Evolutionary conservation across 2,329 filamentous ascomycete species (phyloP), one percentile per base, ranked within the genome.

Genomic region (Incumbomyces lentus): DNA sequence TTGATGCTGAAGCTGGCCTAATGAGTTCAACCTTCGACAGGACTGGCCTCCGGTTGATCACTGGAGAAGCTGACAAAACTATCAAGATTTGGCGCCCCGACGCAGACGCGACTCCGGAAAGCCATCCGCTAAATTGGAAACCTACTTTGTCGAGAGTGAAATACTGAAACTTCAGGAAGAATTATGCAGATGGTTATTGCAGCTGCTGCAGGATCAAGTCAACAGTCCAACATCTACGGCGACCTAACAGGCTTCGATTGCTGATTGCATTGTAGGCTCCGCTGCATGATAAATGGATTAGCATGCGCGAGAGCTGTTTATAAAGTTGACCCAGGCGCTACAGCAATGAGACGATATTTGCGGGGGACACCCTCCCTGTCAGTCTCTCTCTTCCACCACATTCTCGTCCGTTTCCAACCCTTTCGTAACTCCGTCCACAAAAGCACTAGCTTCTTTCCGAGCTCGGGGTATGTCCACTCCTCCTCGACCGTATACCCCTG

Each of bases 71-170:
- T 5, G 92, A 98, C 64, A 98, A 98, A 75, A 95, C 89, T 0
- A 95, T 95, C 64, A 96, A 98, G 76, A 79, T 98, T 48, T 98
- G 92, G 92, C 93, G 89, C 65, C 84, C 83, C 56, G 92, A 98
- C 63, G 86, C 93, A 39, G 78, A 83, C 44, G 92, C 92, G 14
- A 95, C 90, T 1, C 84, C 84, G 32, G 87, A 96, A 64, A 85
- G 84, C 1, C 88, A 96, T 66, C 92, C 92, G 2, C 66, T 98
- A 36, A 82, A 93, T 37, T 98, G 92, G 92, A 87, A 85, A 60
- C 89, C 89, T 17, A 86, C 79, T 1, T 64, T 94, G 46, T 81
- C 81, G 13, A 74, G 84, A 59, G 78, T 84, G 62, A 92, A 89
- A 64, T 92, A 76, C 61, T 86, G 42, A 45, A 17, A n/a, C 33